Conservation (phyloP, 495 filamentous ascomycete genomes). For the Sabuloglossum arenarium region DNA sequence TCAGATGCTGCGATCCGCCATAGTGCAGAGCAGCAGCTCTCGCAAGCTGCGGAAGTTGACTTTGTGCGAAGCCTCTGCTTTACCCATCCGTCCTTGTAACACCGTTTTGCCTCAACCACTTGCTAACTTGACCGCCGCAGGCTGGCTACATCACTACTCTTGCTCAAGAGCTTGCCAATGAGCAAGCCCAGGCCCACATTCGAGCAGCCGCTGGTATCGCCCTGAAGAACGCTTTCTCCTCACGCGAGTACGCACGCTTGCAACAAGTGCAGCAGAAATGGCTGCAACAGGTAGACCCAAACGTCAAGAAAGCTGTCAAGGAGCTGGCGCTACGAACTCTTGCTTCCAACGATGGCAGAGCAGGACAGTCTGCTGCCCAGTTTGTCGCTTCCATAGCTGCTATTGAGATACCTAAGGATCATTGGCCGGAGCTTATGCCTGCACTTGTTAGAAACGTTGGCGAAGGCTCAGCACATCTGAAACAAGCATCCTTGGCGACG, state of each 20-base stretch:
- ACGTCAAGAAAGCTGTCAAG: conserved; percentile 72
- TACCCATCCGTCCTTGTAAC: conserved; percentile 7
- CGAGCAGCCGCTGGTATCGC: conserved; percentile 87
- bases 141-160: conserved; percentile 78
- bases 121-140: conserved; percentile 23
- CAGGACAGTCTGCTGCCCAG: conserved; percentile 76
- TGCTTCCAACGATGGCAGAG: conserved; percentile 48
- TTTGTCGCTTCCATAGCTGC: conserved; percentile 86
- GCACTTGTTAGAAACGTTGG: conserved; percentile 80
- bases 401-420: conserved; percentile 78
- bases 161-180: conserved; percentile 82
- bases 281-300: conserved; percentile 54
- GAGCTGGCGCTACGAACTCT: conserved; percentile 71
- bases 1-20: conserved; percentile 75
- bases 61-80: conserved; percentile 39
- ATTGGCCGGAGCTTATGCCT: conserved; percentile 92
- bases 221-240: conserved; percentile 89
- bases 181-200: conserved; percentile 58
- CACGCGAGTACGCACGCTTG: conserved; percentile 71
- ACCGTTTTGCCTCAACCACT: conserved; percentile 9
- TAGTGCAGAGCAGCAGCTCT: conserved; percentile 83
- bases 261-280: conserved; percentile 79
- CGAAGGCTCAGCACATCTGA: conserved; percentile 60
- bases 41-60: conserved; percentile 74
- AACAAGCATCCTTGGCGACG: conserved; percentile 80